Evolutionary conservation across 495 filamentous ascomycete species (phyloP).

Genomic region (Tuber melanosporum): DNA sequence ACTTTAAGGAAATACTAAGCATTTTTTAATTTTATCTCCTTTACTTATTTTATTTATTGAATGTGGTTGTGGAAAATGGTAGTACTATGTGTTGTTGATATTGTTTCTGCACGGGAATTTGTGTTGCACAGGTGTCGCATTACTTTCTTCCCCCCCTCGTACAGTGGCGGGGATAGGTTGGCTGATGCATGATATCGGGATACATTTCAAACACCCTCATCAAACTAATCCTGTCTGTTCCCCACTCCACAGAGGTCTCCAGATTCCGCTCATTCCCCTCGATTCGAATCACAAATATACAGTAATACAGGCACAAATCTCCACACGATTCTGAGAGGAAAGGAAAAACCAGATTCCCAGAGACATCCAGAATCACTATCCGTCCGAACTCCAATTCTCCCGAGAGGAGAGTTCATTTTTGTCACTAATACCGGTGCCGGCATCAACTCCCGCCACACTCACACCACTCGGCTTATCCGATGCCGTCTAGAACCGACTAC

Average conservation of each 20-base stretch:
- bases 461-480: neutral
- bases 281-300: neutral
- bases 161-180: neutral
- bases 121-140: too few relatives aligned
- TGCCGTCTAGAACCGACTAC: neutral
- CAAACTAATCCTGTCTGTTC: neutral
- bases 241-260: neutral
- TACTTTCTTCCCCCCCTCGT: too few relatives aligned
- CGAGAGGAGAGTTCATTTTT: neutral
- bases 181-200: neutral
- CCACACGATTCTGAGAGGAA: neutral
- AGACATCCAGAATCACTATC: neutral
- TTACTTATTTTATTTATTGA: too few relatives aligned
- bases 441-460: neutral
- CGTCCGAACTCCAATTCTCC: neutral
- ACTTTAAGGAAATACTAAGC: too few relatives aligned
- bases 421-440: neutral
- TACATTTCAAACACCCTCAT: neutral
- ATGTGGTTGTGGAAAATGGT: too few relatives aligned
- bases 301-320: too few relatives aligned
- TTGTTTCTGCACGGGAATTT: too few relatives aligned
- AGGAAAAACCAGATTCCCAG: neutral
- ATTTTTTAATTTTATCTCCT: too few relatives aligned
- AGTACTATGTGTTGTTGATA: too few relatives aligned
- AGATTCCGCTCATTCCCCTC: neutral